Evolutionary conservation across 73 alveolate species (phyloP), one percentile per base, ranked within the genome.

Genomic region (Breviolum minutum): DNA sequence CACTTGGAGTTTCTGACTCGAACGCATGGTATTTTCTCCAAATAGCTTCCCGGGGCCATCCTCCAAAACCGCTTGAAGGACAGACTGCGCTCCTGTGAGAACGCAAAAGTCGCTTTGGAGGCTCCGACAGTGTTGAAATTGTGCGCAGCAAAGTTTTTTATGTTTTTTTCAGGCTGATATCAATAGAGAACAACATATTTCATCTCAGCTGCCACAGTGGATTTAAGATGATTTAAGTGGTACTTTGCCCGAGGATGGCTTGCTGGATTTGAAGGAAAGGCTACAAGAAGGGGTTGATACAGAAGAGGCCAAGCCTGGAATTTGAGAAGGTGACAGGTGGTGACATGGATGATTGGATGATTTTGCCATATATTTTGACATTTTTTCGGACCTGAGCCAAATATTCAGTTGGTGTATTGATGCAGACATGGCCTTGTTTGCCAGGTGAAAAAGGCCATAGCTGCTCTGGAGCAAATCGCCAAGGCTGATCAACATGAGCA

Each of bases 61-160:
- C 48, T 19, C 48, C 82, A n/a, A n/a, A n/a, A n/a, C n/a, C n/a
- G n/a, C n/a, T n/a, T 16, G 40, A 73, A 73, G 82, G 82, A 73
- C 82, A 73, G 82, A 29, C 13, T 73, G 82, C 82, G 82, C 82
- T 73, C 82, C 54, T 73, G 82, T 40, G 54, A 73, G 82, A 73
- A 73, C 82, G 24, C 27, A 10, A 73, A 73, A 13, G 54, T 73
- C 40, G 60, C 82, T 24, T 73, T 73, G 29, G 82, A 73, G 82
- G 82, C 82, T 29, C 40, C 30, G 54, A 40, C 54, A 40, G 3
- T 3, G 54, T 40, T 40, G 54, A 40, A 40, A 40, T n/a, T n/a
- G n/a, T n/a, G n/a, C n/a, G n/a, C n/a, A n/a, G n/a, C n/a, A n/a
- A n/a, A n/a, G n/a, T n/a, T n/a, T n/a, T n/a, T n/a, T n/a, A n/a